phyloP scores from a whole-genome alignment of 177 flowering plant genomes.

The Tripterygium wilfordii region DNA sequence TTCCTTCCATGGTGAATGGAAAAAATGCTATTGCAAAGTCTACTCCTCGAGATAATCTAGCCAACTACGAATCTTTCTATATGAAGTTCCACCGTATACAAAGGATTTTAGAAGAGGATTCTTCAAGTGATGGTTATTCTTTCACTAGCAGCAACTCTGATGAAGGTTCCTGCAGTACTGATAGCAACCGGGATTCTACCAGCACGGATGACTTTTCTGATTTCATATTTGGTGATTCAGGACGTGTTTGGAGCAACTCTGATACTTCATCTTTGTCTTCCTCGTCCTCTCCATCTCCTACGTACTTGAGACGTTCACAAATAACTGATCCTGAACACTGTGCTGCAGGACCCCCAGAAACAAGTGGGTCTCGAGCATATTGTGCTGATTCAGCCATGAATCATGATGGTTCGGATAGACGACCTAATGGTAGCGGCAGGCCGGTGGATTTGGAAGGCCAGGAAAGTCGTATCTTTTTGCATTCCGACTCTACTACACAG shows the following conservation, averaged over 20 bases:
- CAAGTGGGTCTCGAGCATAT: conserved; percentile 13
- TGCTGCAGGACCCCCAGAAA: conserved; percentile 17
- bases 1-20: conserved; percentile 14
- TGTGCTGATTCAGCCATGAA: conserved; percentile 1
- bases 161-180: conserved; percentile 70
- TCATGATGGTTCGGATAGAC: conserved; percentile 8
- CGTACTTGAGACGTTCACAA: conserved; percentile 20
- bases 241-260: conserved; percentile 39
- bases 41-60: too few relatives aligned
- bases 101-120: conserved; percentile 41
- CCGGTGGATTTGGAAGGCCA: conserved; percentile 13
- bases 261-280: conserved; percentile 41
- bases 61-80: conserved; percentile 23
- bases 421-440: conserved; percentile 6
- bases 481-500: conserved; percentile 30
- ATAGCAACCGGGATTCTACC: conserved; percentile 62
- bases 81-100: conserved; percentile 23
- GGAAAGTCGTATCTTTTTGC: conserved; percentile 22
- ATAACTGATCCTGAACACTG: conserved; percentile 16
- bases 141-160: conserved; percentile 64
- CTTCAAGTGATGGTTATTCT: conserved; percentile 66
- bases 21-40: too few relatives aligned
- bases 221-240: conserved; percentile 51
- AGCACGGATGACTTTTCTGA: conserved; percentile 68
- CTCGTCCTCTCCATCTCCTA: too few relatives aligned